Percentiles rank a stretch among this genome's conserved stretches.
phyloP scores from a whole-genome alignment of 345 rosid genomes.

The Populus ilicifolia region DNA sequence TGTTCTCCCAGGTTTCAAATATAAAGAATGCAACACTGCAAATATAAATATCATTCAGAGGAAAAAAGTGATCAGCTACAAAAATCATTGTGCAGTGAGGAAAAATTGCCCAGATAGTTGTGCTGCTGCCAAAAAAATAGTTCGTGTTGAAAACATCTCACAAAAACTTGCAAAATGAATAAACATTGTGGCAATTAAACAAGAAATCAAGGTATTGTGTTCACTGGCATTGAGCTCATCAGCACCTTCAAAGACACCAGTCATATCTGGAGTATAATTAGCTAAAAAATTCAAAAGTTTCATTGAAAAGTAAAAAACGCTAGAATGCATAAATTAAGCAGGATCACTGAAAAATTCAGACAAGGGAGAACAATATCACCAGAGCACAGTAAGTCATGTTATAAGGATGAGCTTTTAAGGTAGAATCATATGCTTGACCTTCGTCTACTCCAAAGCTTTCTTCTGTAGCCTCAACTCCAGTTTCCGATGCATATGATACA shows the following conservation, averaged over 20 bases:
- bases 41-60: slow-evolving; percentile 5
- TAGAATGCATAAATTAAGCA: neutral
- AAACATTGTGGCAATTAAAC: too few species aligned
- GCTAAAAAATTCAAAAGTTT: neutral
- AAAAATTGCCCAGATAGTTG: neutral
- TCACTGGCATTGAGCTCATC: neutral
- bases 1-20: slow-evolving; percentile 2
- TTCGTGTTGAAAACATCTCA: neutral
- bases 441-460: slow-evolving; percentile 44
- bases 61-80: neutral
- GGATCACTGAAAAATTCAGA: neutral
- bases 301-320: neutral
- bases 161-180: too few species aligned
- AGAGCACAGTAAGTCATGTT: neutral
- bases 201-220: neutral
- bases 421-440: slow-evolving; percentile 39
- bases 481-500: slow-evolving; percentile 39
- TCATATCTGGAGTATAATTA: neutral
- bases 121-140: neutral
- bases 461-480: slow-evolving; percentile 29
- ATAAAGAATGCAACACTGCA: neutral
- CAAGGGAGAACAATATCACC: slow-evolving; percentile 1
- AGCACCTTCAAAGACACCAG: neutral
- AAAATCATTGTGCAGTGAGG: neutral
- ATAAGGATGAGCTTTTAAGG: slow-evolving; percentile 1